These are phyloP conservation scores for Grosmannia penicillata DNA, from an alignment of 2,329 filamentous ascomycete genomes.

Conservation along the genomic window DNA sequence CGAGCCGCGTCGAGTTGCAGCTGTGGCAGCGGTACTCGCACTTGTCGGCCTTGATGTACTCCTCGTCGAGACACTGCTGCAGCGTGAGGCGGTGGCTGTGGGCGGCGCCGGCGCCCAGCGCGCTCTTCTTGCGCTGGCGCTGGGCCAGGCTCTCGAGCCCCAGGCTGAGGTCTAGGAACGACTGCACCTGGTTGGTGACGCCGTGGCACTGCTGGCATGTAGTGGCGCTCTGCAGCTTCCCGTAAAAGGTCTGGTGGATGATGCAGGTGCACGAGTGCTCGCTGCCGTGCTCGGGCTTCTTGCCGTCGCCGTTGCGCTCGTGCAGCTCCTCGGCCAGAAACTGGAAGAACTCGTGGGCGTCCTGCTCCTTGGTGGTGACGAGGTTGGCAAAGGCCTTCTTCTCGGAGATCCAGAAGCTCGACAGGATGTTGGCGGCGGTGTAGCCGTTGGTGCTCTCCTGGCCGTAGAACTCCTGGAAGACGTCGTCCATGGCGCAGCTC, in stretches of 20 bases:
- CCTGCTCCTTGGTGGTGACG: slow-evolving; percentile 87
- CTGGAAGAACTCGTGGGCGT: slow-evolving; percentile 94
- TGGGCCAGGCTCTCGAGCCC: slow-evolving; percentile 54
- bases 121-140: not conserved
- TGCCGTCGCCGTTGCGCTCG: slow-evolving; percentile 60
- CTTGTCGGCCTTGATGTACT: slow-evolving; percentile 76
- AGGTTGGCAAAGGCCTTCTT: slow-evolving; percentile 57
- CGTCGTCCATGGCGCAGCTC: slow-evolving; percentile 58
- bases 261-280: slow-evolving; percentile 70
- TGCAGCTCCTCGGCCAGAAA: slow-evolving; percentile 89
- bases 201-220: slow-evolving; percentile 82
- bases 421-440: slow-evolving; percentile 76
- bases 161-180: slow-evolving; percentile 79
- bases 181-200: slow-evolving; percentile 68
- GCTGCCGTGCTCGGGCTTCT: slow-evolving; percentile 41
- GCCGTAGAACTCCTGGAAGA: slow-evolving; percentile 58
- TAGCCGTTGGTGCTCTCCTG: slow-evolving; percentile 75
- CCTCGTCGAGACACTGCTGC: slow-evolving; percentile 64
- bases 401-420: slow-evolving; percentile 80
- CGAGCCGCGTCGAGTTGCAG: slow-evolving; percentile 64
- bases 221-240: slow-evolving; percentile 78
- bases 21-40: slow-evolving; percentile 79
- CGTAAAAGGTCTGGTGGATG: slow-evolving; percentile 88
- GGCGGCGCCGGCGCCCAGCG: not conserved
- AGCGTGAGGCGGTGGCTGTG: slow-evolving; percentile 34